Evolutionary conservation across 2,329 filamentous ascomycete species (phyloP), one percentile per base, ranked within the genome.

Genomic region (Beauveria varroae): DNA sequence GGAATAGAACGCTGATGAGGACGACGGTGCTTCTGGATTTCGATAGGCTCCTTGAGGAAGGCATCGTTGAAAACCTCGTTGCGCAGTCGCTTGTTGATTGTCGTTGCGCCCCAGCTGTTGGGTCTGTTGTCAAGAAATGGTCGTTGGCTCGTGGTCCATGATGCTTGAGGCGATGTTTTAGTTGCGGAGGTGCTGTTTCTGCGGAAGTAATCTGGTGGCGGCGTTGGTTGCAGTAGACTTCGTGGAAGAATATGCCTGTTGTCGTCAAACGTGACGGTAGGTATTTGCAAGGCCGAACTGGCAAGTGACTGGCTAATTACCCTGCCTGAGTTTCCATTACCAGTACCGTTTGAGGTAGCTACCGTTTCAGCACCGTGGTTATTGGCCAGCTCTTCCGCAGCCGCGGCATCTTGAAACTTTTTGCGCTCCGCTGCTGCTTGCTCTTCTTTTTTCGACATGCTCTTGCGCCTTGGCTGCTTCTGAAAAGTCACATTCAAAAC

Each of bases 401-500:
- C 63, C 8, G 63, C 64, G n/a, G 68, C 68, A 12, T 70, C 69
- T 63, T 74, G 71, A 6, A 70, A 64, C 67, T 70, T 74, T 62
- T 70, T 77, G 43, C 72, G 73, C 59, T 75, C 78, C 3, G 61
- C 71, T 24, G 68, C 66, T 0, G 69, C 68, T 14, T 68, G 68
- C 12, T 81, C 79, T 7, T 84, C 83, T 62, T 76, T 81, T 65
- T 76, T 84, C 58, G 77, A 73, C 1, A 76, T 79, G 40, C 83
- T 85, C 68, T 80, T 86, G 54, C 84, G 86, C 60, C 91, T 90
- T 2, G 85, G 80, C 62, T 87, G 86, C 72, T 96, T 96, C 56
- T 92, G 91, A 72, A 96, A 97, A 0, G 92, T 97, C 22, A 97
- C 93, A 73, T 97, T 98, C 56, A 99, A 78, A 47, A 99, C 95